These are phyloP conservation scores for Penicillium sp. DNA, from an alignment of 2,329 filamentous ascomycete species.

Conservation along the genomic window DNA sequence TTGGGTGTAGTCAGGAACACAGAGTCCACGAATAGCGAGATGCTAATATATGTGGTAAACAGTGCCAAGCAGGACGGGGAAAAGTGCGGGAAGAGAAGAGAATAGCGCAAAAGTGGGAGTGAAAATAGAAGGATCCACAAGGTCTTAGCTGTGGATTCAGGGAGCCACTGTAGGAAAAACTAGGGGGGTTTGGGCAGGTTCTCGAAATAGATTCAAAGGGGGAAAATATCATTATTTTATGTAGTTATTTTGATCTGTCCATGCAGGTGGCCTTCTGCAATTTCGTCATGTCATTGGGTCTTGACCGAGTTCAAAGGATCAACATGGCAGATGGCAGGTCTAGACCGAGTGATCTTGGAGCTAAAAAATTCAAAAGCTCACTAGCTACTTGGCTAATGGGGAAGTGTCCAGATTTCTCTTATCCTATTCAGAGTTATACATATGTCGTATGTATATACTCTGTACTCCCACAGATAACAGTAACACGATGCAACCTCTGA, in stretches of 20 bases:
- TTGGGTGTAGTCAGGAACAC: not conserved
- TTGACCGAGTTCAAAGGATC: not conserved
- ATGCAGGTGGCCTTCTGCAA: not conserved
- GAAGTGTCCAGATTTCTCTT: not conserved
- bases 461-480: not conserved
- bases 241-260: not conserved
- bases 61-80: not conserved
- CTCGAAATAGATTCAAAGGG: not conserved
- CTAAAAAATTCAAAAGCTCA: not conserved
- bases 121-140: not conserved
- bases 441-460: too few relatives aligned
- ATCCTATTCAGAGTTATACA: too few relatives aligned
- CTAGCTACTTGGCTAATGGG: not conserved
- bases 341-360: not conserved
- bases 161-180: not conserved
- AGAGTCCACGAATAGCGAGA: not conserved
- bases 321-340: not conserved
- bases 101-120: not conserved
- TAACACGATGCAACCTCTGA: not conserved
- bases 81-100: not conserved
- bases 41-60: not conserved
- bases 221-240: not conserved
- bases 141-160: not conserved
- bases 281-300: not conserved
- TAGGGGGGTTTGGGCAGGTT: constrained; percentile 2